Base-by-base conservation (phyloP, 768 basidiomycete species). In the Termitomyces sp. region DNA sequence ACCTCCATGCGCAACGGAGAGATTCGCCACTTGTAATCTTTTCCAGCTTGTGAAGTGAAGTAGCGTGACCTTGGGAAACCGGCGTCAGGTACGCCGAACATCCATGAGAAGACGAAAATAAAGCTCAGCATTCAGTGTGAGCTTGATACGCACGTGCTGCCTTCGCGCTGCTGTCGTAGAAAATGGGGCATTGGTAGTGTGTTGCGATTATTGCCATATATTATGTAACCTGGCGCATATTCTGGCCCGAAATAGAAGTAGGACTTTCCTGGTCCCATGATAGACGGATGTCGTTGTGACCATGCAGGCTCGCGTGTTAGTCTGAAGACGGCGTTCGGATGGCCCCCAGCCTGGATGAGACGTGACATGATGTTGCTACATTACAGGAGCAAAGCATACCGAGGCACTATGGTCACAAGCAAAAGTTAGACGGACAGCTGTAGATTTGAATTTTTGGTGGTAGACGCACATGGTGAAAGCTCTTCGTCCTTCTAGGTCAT, bases 201-300 rank as follows among this genome's bases (percentile, higher is more conserved):
- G 32, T 78, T 78, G 23, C 76, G 74, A 61, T 82, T 83, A 58
- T 86, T 88, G 4, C 90, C 89, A 58, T 90, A 91, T 46, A 82
- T 79, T 54, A 91, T 72, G 64, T 84, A 84, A 3, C 90, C 90
- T 4, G 82, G 79, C 3, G 77, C 64, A 56, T 76, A 79, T 44
- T 76, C 75, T 5, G 90, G 88, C 1, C 90, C 90, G 59, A 92
- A 84, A 67, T 89, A 91, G 61, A 91, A 81, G 68, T 80, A 89
- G 5, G 90, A 84, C 43, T 82, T 87, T 60, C 79, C 82, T n/a
- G 90, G 90, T n/a, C 90, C 90, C 84, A 90, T 86, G 62, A 91
- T 84, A 50, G 75, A 79, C 26, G 83, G 82, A 67, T 89, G 84
- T 57, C 83, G 84, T 64, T 84, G 79, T 26, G 82, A 76, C 89